Evolutionary conservation across 768 basidiomycete genomes (phyloP).

Genomic region (Kwoniella europaea): DNA sequence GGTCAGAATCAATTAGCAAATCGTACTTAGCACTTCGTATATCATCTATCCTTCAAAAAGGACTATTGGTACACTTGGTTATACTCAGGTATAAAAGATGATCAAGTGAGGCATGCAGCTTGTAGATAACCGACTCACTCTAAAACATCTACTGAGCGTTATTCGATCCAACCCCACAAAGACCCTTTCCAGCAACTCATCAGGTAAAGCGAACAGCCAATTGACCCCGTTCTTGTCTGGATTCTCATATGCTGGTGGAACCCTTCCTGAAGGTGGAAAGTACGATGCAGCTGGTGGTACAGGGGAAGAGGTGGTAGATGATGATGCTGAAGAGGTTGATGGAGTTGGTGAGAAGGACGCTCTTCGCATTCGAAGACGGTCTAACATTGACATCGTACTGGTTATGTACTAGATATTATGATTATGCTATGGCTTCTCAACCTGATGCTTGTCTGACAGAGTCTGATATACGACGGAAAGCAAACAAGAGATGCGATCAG

Average conservation of each 20-base stretch:
- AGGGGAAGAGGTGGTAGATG: slow-evolving; percentile 17
- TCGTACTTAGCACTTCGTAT: too few relatives aligned
- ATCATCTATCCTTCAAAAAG: too few relatives aligned
- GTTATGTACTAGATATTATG: too few relatives aligned
- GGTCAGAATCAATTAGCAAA: not conserved
- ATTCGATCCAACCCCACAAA: slow-evolving; percentile 40
- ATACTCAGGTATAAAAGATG: too few relatives aligned
- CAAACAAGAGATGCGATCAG: not conserved
- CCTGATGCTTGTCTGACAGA: too few relatives aligned
- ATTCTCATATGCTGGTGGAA: slow-evolving; percentile 34
- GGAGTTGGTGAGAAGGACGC: slow-evolving; percentile 3
- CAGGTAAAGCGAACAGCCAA: slow-evolving; percentile 37
- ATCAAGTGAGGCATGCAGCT: too few relatives aligned
- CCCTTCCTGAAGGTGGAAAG: not conserved
- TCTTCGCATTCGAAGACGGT: slow-evolving; percentile 11
- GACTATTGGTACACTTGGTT: too few relatives aligned
- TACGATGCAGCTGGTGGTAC: not conserved
- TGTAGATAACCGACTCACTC: slow-evolving; percentile 27
- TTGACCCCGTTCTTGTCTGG: slow-evolving; percentile 36
- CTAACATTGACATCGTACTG: slow-evolving; percentile 19
- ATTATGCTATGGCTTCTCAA: too few relatives aligned
- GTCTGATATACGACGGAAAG: not conserved
- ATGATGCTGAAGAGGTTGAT: slow-evolving; percentile 7
- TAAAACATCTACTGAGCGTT: slow-evolving; percentile 35
- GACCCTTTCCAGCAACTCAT: slow-evolving; percentile 42